These are phyloP conservation scores for Ophiosphaerella korrae DNA, from an alignment of 2,329 filamentous ascomycete species.

Conservation along the genomic window DNA sequence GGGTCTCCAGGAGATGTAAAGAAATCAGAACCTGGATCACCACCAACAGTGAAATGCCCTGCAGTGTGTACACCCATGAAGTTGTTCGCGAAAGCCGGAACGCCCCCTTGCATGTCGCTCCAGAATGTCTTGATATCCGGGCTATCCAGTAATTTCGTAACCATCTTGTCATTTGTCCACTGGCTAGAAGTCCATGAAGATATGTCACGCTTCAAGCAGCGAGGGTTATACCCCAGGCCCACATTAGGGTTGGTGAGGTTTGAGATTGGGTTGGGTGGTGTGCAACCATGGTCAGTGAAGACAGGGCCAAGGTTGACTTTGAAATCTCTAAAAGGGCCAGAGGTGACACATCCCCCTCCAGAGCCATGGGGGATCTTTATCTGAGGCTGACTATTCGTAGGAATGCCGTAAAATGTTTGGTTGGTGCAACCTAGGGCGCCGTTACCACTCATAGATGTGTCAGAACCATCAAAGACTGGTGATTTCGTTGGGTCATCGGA, in stretches of 20 bases:
- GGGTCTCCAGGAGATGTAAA: conserved; percentile 52
- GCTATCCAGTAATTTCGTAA: conserved; percentile 31
- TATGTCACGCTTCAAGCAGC: conserved; percentile 47
- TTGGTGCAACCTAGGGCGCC: conserved; percentile 42
- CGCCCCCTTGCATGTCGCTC: conserved; percentile 45
- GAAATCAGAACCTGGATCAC: conserved; percentile 52
- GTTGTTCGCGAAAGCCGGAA: conserved; percentile 32
- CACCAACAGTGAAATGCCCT: conserved; percentile 52
- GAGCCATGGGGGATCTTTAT: conserved; percentile 54
- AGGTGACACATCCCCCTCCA: conserved; percentile 60
- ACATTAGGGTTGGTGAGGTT: conserved; percentile 33
- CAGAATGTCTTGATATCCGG: conserved; percentile 46
- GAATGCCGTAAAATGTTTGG: conserved; percentile 32
- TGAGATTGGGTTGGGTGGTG: conserved; percentile 29
- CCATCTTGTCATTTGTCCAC: conserved; percentile 36
- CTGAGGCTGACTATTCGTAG: conserved; percentile 20
- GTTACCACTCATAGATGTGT: conserved; percentile 53
- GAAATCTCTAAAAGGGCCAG: conserved; percentile 57
- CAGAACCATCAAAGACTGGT: conserved; percentile 61
- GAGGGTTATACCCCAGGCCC: conserved; percentile 35
- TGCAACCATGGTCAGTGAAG: conserved; percentile 40
- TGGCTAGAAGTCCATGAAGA: conserved; percentile 29
- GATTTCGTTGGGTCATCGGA: conserved; percentile 46
- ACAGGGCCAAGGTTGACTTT: conserved; percentile 56
- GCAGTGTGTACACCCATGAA: conserved; percentile 51